Percentiles rank a stretch among this genome's conserved stretches.
These are phyloP conservation scores for Microbotryum lychnidis-dioicae DNA, from an alignment of 1,284 basidiomycete genomes.

Conservation along the genomic window DNA sequence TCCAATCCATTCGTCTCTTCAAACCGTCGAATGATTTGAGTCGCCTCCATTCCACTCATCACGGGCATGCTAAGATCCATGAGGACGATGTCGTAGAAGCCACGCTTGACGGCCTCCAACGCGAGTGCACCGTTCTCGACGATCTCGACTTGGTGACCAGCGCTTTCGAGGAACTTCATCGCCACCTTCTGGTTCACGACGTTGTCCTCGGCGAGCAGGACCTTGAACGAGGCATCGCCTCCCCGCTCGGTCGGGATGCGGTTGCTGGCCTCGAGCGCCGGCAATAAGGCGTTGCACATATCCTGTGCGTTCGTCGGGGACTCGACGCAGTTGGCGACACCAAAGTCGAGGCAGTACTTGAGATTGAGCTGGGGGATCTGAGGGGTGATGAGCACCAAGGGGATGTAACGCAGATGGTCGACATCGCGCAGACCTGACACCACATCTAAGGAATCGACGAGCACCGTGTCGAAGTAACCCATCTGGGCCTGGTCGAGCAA, in stretches of 20 bases:
- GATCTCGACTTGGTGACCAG: conserved; percentile 91
- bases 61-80: conserved; percentile 99
- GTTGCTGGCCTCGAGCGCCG: conserved; percentile 71
- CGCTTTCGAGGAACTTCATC: conserved; percentile 93
- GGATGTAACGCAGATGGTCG: conserved; percentile 92
- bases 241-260: conserved; percentile 33
- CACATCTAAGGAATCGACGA: conserved; percentile 77
- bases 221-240: conserved; percentile 75
- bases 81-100: conserved; percentile 56
- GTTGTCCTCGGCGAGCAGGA: conserved; percentile 96
- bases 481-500: conserved; percentile 46
- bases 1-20: conserved; percentile 66
- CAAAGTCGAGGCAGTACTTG: conserved; percentile 42
- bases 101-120: conserved; percentile 75
- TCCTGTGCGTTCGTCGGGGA: conserved; percentile 84
- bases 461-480: conserved; percentile 89
- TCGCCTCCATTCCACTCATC: conserved; percentile 90
- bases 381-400: conserved; percentile 86
- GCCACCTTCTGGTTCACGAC: conserved; percentile 96
- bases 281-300: conserved; percentile 81
- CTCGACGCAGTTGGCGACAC: conserved; percentile 79
- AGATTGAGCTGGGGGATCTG: conserved; percentile 38
- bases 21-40: conserved; percentile 58
- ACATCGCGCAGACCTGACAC: conserved; percentile 84
- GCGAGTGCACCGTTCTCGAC: conserved; percentile 94